Evolutionary conservation across 2,329 filamentous ascomycete species (phyloP).

Genomic region (Fusarium robinianum): DNA sequence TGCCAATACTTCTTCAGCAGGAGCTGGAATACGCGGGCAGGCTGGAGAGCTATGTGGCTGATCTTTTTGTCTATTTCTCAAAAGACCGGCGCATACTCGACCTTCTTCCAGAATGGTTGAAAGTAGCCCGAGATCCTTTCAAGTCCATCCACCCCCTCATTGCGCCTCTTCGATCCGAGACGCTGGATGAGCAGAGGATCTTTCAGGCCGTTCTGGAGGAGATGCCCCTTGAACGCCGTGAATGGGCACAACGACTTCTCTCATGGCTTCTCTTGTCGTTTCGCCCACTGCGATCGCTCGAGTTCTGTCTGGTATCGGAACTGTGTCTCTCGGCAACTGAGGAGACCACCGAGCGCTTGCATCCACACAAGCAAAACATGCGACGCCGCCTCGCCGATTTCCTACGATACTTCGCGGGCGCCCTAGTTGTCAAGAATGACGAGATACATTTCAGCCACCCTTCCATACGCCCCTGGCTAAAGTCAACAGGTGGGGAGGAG

Average conservation of each 20-base stretch:
- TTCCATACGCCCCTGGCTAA: slow-evolving; percentile 1
- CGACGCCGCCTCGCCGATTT: background rate
- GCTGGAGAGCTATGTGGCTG: too few relatives aligned
- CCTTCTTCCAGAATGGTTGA: slow-evolving; percentile 5
- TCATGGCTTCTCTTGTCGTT: slow-evolving; percentile 2
- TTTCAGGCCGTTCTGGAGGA: background rate
- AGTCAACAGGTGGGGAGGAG: background rate
- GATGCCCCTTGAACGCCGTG: background rate
- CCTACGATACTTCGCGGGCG: background rate
- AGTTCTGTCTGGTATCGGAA: slow-evolving; percentile 4
- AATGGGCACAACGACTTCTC: slow-evolving; percentile 5
- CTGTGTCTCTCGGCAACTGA: background rate
- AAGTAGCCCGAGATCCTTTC: background rate
- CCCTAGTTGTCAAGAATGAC: background rate
- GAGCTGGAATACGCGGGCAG: background rate
- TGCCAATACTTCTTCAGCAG: background rate
- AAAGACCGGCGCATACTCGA: too few relatives aligned
- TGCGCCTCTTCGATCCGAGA: background rate
- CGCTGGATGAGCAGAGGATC: background rate
- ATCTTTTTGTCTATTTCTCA: too few relatives aligned
- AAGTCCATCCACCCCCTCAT: background rate
- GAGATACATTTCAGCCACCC: slow-evolving; percentile 12
- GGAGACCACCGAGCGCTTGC: too few relatives aligned
- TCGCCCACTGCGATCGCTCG: background rate
- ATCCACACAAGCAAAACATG: background rate